Conservation (phyloP, 768 basidiomycete species). For the Coprinopsis cinerea region DNA sequence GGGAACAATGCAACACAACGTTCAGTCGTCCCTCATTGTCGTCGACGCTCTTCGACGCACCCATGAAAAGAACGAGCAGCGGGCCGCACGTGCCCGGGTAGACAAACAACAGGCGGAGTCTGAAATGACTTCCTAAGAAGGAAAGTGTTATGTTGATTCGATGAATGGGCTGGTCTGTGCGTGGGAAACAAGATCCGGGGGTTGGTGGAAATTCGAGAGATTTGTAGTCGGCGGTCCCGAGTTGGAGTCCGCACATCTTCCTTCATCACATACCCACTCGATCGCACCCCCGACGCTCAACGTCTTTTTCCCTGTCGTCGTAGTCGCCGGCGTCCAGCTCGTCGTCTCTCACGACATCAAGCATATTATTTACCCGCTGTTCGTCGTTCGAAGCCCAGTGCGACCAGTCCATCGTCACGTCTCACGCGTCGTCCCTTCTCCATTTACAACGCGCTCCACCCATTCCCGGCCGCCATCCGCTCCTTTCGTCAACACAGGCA, state of each 20-base stretch:
- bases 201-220: constrained; percentile 30
- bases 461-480: constrained; percentile 8
- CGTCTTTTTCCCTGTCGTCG: constrained; percentile 26
- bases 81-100: background rate
- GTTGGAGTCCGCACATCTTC: constrained; percentile 42
- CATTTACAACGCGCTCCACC: constrained; percentile 12
- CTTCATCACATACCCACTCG: constrained; percentile 46
- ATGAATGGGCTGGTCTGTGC: constrained; percentile 41
- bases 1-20: too few relatives aligned
- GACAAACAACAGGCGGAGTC: background rate
- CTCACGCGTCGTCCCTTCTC: constrained; percentile 20
- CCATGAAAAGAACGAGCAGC: background rate
- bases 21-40: too few relatives aligned
- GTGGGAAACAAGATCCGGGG: constrained; percentile 27
- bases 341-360: constrained; percentile 10
- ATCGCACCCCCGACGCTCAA: constrained; percentile 33
- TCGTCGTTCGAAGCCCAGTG: constrained; percentile 16
- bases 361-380: constrained; percentile 11
- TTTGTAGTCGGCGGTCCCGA: constrained; percentile 39
- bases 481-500: constrained; percentile 5
- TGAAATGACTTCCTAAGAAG: constrained; percentile 2
- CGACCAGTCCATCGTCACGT: constrained; percentile 13
- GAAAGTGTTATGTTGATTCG: constrained; percentile 30
- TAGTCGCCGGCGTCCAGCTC: constrained; percentile 18
- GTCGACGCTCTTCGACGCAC: too few relatives aligned